These are phyloP conservation scores for Haplosporangium gracile DNA, from an alignment of 192 early-diverging fungal species.

Conservation along the genomic window DNA sequence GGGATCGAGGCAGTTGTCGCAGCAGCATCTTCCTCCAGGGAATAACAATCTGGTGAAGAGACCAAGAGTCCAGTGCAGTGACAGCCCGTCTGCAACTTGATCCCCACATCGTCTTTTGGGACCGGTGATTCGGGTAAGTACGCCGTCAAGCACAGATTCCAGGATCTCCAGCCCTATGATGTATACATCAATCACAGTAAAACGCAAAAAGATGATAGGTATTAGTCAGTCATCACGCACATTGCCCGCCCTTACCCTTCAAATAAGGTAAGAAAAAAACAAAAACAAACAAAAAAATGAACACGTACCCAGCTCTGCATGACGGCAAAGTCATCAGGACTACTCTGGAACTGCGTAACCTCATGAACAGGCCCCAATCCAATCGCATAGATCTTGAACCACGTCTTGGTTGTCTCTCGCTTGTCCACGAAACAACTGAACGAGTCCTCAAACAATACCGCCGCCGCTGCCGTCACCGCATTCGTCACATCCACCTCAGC, in stretches of 20 bases:
- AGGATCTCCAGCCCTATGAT: conserved; percentile 28
- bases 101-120: neutral
- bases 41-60: neutral
- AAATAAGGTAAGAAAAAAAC: neutral
- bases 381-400: conserved; percentile 70
- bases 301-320: conserved; percentile 69
- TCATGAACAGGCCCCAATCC: conserved; percentile 60
- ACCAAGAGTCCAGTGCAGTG: neutral
- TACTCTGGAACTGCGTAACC: conserved; percentile 67
- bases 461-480: neutral
- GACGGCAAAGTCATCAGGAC: conserved; percentile 66
- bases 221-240: too few species aligned
- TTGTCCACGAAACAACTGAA: conserved; percentile 62
- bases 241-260: neutral
- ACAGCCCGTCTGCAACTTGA: conserved; percentile 15
- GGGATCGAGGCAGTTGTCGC: neutral
- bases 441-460: conserved; percentile 24
- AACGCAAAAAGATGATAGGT: neutral
- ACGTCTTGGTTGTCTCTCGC: conserved; percentile 61
- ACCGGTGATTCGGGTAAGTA: neutral
- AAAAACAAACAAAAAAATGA: neutral
- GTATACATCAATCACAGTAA: neutral
- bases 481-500: neutral
- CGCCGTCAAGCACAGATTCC: neutral
- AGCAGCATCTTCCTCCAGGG: neutral